Evolutionary conservation across 441 rosid genomes (phyloP), one percentile per base, ranked within the genome.

Genomic region (Macaranga tanarius): DNA sequence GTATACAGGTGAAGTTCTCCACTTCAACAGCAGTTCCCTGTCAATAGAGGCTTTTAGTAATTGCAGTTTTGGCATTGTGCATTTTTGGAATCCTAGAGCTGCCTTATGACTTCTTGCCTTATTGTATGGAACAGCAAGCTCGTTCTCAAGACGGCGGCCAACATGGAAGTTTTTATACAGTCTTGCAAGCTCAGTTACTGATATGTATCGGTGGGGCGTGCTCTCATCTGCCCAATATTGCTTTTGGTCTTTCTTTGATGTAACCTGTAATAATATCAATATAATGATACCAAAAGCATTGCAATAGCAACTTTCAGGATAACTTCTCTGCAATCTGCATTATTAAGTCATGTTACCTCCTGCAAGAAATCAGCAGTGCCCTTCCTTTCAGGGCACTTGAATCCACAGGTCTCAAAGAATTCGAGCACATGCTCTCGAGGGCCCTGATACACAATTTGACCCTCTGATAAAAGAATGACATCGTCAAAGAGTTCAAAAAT

Each of bases 341-440:
- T 40, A 40, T 25, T 11, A 9, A 16, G 4, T 6, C 10, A 1
- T 23, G 12, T 59, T 79, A 94, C 97, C 92, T 94, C 96, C 82
- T 94, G 99, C 67, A 94, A 79, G 85, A 94, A 94, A 69, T 92
- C 97, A 59, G 99, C 97, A 2, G 92, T 85, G 60, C 95, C 97
- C 70, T 95, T 92, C 77, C 97, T 86, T 59, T 92, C 93, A 0
- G 99, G 97, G 31, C 99, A 95, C 25, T 73, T 83, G 81, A 95
- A 95, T 0, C 97, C 97, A 48, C 89, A 92, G 22, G 74, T 78
- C 68, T 86, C 87, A 50, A 95, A 95, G 84, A 95, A 95, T 48
- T 88, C 79, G 2, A 95, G 74, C 12, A 87, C 70, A 70, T 85
- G 80, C 13, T 87, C 86, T 26, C 91, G 87, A 64, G 97, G 96